Percentiles rank a stretch among this genome's conserved stretches.
phyloP scores from a whole-genome alignment of 192 early-diverging fungal species.

The Linnemannia elongata region DNA sequence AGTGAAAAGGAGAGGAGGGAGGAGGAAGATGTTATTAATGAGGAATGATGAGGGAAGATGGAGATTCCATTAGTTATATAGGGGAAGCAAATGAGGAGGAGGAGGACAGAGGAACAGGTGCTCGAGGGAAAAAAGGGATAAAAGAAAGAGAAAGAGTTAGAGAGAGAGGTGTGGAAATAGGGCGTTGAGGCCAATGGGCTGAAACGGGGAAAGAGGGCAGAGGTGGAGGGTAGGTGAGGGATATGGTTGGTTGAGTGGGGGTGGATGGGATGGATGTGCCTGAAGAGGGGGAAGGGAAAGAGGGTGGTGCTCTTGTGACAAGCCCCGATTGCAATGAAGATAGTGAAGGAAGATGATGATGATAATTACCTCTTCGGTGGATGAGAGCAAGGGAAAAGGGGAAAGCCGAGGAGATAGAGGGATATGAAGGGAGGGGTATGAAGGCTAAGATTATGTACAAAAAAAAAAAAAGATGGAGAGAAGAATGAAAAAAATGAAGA shows the following conservation, averaged over 20 bases:
- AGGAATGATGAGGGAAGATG: background rate
- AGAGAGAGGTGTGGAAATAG: background rate
- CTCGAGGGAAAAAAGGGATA: background rate
- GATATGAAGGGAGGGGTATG: background rate
- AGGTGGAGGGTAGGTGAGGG: background rate
- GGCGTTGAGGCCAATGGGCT: conserved; percentile 33
- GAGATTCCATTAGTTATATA: background rate
- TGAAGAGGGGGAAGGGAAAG: background rate
- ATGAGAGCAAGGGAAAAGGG: background rate
- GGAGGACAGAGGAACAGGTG: background rate
- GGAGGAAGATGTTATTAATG: background rate
- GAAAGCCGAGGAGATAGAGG: background rate
- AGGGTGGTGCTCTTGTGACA: background rate
- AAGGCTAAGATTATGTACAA: background rate
- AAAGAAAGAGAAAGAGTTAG: background rate
- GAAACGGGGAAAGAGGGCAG: background rate
- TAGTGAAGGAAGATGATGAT: background rate
- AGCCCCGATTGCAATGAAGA: background rate
- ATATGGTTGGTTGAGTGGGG: background rate
- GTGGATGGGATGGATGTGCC: background rate
- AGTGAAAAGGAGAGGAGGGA: background rate
- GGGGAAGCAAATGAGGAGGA: background rate
- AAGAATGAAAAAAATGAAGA: background rate
- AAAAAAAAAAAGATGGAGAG: too few species aligned
- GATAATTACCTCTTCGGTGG: background rate